Conservation (phyloP, 2,329 filamentous ascomycete genomes). For the Trichophyton benhamiae region DNA sequence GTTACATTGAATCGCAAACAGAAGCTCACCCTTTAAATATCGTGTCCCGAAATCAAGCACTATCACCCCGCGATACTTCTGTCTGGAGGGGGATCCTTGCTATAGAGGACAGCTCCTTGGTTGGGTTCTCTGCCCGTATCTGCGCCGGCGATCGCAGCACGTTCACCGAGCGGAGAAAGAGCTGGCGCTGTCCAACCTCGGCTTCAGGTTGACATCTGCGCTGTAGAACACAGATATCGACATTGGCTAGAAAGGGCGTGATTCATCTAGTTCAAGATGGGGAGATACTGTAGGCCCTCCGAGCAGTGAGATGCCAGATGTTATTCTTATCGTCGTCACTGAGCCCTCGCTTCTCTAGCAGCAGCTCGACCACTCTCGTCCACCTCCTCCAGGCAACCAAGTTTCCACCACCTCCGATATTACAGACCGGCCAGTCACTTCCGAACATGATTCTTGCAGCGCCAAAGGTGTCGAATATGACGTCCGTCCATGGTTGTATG, state of each 20-base stretch:
- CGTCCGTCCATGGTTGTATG: slow-evolving; percentile 58
- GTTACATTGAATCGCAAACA: too few species aligned
- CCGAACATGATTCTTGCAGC: slow-evolving; percentile 70
- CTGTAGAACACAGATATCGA: neutral
- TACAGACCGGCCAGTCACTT: slow-evolving; percentile 89
- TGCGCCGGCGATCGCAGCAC: neutral
- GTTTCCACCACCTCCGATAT: slow-evolving; percentile 47
- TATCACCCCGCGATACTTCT: neutral
- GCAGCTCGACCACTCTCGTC: slow-evolving; percentile 55
- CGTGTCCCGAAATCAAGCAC: neutral
- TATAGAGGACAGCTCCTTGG: neutral
- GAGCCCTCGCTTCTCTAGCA: slow-evolving; percentile 44
- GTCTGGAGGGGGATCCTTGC: neutral
- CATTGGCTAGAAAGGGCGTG: too few species aligned
- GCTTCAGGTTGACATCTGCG: neutral
- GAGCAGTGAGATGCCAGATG: slow-evolving; percentile 62
- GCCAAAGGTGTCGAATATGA: slow-evolving; percentile 61
- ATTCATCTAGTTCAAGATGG: neutral
- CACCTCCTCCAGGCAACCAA: slow-evolving; percentile 61
- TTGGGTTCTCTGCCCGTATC: neutral
- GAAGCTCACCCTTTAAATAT: too few species aligned
- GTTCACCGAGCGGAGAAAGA: neutral
- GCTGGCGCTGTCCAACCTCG: neutral
- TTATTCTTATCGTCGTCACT: slow-evolving; percentile 48
- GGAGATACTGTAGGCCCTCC: slow-evolving; percentile 49